Conservation (phyloP, 257 asterid species). For the Solanum virginianum region DNA sequence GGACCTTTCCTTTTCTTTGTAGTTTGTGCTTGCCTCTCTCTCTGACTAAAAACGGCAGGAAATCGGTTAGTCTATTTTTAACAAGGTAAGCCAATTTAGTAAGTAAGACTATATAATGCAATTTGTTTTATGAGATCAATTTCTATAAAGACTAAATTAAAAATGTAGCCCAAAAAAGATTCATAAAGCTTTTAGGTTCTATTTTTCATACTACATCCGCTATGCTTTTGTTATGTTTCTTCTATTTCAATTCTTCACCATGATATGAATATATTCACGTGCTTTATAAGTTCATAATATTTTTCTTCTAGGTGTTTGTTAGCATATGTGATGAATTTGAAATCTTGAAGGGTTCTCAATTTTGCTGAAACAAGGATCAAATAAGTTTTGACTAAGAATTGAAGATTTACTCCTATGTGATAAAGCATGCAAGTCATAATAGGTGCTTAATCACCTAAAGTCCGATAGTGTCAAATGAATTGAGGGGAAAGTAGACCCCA, state of each 20-base stretch:
- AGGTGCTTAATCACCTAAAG: not conserved
- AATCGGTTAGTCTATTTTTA: not conserved
- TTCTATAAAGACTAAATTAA: no score
- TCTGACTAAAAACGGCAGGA: not conserved
- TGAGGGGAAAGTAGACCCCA: not conserved
- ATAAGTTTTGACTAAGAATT: not conserved
- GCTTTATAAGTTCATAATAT: not conserved
- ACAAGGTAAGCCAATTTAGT: not conserved
- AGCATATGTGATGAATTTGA: not conserved
- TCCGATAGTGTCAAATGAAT: not conserved
- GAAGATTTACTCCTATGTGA: not conserved
- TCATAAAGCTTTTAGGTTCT: not conserved
- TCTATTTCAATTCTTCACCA: not conserved
- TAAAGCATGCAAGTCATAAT: not conserved
- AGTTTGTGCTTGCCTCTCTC: not conserved
- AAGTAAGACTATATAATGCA: not conserved
- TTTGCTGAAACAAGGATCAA: not conserved
- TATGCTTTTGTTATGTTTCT: no score
- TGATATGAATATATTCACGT: not conserved
- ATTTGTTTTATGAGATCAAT: not conserved
- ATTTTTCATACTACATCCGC: not conserved
- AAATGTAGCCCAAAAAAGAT: not conserved
- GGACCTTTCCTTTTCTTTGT: not conserved
- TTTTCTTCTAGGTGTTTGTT: not conserved
- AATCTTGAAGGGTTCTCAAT: not conserved